Percentiles rank a stretch among this genome's conserved stretches.
Conservation (phyloP, 345 rosid genomes). For the Syzygium aromaticum region DNA sequence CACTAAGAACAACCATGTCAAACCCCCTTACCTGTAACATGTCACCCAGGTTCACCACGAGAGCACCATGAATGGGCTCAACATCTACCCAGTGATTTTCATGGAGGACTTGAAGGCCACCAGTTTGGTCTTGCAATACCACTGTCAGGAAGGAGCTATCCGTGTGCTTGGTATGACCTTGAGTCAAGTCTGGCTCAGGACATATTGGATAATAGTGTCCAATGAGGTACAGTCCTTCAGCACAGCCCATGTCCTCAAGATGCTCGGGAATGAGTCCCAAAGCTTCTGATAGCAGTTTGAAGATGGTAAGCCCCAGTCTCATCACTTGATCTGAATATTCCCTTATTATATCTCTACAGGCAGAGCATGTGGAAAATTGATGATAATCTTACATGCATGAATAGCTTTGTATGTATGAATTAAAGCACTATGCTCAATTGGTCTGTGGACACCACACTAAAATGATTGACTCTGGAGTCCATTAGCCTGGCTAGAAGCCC, state of each 20-base stretch:
- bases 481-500: not conserved
- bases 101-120: slow-evolving; percentile 19
- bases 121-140: slow-evolving; percentile 1
- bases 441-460: not conserved
- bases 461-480: not conserved
- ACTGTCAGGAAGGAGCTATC: slow-evolving; percentile 7
- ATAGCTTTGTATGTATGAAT: not conserved
- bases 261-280: slow-evolving; percentile 7
- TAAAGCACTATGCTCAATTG: not conserved
- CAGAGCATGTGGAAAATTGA: not conserved
- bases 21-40: slow-evolving; percentile 6
- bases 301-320: slow-evolving; percentile 13
- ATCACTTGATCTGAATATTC: slow-evolving; percentile 23
- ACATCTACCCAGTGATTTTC: slow-evolving; percentile 9
- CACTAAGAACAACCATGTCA: not conserved
- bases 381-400: not conserved
- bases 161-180: slow-evolving; percentile 10
- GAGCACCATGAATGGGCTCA: slow-evolving; percentile 2
- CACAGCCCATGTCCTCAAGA: slow-evolving; percentile 11
- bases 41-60: slow-evolving; percentile 14
- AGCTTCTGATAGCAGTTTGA: slow-evolving; percentile 15
- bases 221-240: not conserved
- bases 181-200: slow-evolving; percentile 21
- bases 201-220: slow-evolving; percentile 24
- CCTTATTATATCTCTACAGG: slow-evolving; percentile 20